Percentiles rank a stretch among this genome's conserved stretches.
phyloP scores from a whole-genome alignment of 2,329 filamentous ascomycete species.

The Beauveria brongniartii region DNA sequence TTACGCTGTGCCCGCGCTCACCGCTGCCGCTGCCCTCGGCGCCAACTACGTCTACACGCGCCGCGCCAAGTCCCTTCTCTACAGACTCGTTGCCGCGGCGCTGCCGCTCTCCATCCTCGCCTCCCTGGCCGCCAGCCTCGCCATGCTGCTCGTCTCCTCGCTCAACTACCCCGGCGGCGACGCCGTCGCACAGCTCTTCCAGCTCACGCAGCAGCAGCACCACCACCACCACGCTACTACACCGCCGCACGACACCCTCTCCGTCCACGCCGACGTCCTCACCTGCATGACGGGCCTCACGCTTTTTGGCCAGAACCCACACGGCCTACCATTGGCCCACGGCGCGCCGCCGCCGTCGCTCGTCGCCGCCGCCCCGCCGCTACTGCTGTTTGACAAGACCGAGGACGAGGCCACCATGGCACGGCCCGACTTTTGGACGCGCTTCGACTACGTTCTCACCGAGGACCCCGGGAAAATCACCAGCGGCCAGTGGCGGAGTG shows the following conservation, averaged over 20 bases:
- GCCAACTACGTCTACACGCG: conserved; percentile 64
- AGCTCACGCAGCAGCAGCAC: conserved; percentile 17
- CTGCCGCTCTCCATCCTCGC: conserved; percentile 52
- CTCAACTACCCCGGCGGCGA: conserved; percentile 91
- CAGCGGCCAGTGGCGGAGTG: conserved; percentile 45
- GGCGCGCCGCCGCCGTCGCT: conserved; percentile 9
- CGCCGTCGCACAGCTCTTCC: conserved; percentile 53
- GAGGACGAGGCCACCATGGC: conserved; percentile 40
- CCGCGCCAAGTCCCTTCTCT: conserved; percentile 51
- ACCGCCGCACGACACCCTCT: conserved; percentile 20
- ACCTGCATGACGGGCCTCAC: conserved; percentile 66
- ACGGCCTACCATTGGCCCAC: conserved; percentile 28
- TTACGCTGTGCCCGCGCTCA: conserved; percentile 75
- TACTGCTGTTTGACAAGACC: conserved; percentile 51
- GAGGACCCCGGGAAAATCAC: conserved; percentile 42
- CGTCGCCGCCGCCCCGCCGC: conserved; percentile 13
- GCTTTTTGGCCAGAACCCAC: conserved; percentile 49
- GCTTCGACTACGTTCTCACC: conserved; percentile 54
- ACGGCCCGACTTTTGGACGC: conserved; percentile 50
- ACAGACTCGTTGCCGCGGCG: conserved; percentile 43
- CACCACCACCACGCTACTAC: conserved; percentile 12
- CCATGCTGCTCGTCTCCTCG: conserved; percentile 69
- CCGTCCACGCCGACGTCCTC: conserved; percentile 56
- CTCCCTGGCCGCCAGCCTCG: conserved; percentile 52
- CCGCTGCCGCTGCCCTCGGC: conserved; percentile 65